These are phyloP conservation scores for Heliocybe sulcata DNA, from an alignment of 1,284 basidiomycete species.

Conservation along the genomic window DNA sequence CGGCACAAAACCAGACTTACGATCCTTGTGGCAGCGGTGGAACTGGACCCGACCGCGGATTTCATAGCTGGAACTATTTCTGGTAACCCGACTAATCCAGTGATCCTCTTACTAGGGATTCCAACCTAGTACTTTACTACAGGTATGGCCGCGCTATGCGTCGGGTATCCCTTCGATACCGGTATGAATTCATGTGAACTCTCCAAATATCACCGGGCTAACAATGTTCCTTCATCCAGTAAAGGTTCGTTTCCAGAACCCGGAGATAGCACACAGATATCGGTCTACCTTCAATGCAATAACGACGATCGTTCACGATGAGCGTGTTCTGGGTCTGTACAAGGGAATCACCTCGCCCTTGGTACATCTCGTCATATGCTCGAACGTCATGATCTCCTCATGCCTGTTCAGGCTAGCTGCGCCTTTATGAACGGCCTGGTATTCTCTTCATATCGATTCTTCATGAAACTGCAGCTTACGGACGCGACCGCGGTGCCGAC, in stretches of 20 bases:
- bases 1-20: too few species aligned
- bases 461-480: constrained; percentile 53
- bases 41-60: constrained; percentile 47
- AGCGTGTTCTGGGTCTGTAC: constrained; percentile 58
- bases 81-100: constrained; percentile 27
- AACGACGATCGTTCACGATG: constrained; percentile 57
- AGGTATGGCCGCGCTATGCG: constrained; percentile 58
- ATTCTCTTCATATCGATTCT: constrained; percentile 68
- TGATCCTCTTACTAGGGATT: background rate
- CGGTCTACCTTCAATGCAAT: constrained; percentile 56
- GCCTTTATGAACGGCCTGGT: constrained; percentile 72
- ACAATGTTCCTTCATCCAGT: constrained; percentile 30
- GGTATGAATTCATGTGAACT: constrained; percentile 29
- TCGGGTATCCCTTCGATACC: constrained; percentile 73
- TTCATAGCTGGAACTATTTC: constrained; percentile 72
- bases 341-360: constrained; percentile 70
- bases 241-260: constrained; percentile 71
- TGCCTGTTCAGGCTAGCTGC: constrained; percentile 43
- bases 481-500: constrained; percentile 41
- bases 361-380: constrained; percentile 29
- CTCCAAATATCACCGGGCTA: background rate
- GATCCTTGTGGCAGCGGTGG: constrained; percentile 12
- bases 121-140: constrained; percentile 8
- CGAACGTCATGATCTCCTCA: background rate
- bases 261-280: constrained; percentile 46